Evolutionary conservation across 345 rosid species (phyloP), one percentile per base, ranked within the genome.

Genomic region (Sisymbrium altissimum): DNA sequence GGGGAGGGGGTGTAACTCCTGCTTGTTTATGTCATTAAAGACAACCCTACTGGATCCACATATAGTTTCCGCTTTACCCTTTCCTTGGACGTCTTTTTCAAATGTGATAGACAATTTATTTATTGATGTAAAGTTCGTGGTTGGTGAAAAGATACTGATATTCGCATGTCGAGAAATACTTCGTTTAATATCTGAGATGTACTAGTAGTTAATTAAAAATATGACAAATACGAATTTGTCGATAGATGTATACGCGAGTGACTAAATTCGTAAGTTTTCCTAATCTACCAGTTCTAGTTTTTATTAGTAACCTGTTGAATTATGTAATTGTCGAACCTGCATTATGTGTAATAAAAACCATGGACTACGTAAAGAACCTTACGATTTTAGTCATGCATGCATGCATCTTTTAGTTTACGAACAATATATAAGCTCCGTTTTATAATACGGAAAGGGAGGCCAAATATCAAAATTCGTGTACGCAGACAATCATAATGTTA

Each of bases 81-180:
- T 50, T 71, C 29, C 21, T 27, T 30, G 39, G 23, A 11, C 48
- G 18, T 60, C 41, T 33, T 74, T 54, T 65, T 23, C 7, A 64
- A 70, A 64, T 66, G 68, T 75, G 71, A 44, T 64, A 45, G 49
- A 35, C 66, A 76, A 56, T 36, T 10, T 71, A 63, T 49, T 15
- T 18, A 48, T 19, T 12, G 38, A 43, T 9, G 32, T 46, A 57
- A 57, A 15, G 17, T 25, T 64, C 40, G 36, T 48, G 23, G 62
- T 70, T 70, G 64, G 72, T 77, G 64, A 53, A 67, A 43, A 29
- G 38, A 68, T 43, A 49, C 35, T 35, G 3, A 44, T 73, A 27
- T 33, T 54, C 6, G 33, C 33, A 54, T 56, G 46, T 53, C 32
- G 29, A 53, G 40, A 61, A 18, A 4, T 23, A 25, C 23, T 4